Base-by-base conservation (phyloP, 2,329 filamentous ascomycete species). In the Neonectria neomacrospora region DNA sequence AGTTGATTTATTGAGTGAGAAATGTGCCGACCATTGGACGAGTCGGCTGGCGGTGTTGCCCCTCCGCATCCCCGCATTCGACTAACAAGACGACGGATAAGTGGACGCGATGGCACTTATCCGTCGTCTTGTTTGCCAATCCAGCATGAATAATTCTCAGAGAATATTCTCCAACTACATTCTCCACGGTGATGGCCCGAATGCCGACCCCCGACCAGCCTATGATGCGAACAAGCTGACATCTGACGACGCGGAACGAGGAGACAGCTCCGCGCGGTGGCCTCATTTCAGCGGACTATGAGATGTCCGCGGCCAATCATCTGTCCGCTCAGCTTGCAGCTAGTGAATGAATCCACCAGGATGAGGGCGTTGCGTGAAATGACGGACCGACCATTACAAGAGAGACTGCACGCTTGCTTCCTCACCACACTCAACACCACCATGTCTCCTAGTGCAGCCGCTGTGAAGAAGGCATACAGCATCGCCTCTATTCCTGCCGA, bases 401-500 rank as follows among this genome's bases (percentile, higher is more conserved):
- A 44, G n/a, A 42, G 26, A 55, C 32, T 55, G 42, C 34, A 45
- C 54, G 48, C 18, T 45, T 42, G 26, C 48, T 55, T 58, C 59
- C 30, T 57, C 58, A 54, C 28, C 53, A 41, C 58, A 48, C 37
- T 22, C 39, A 28, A 37, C n/a, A 45, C 22, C 58, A 62, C 10
- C 41, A 73, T 73, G 71, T 73, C 72, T 63, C 69, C 70, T 20
- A 68, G 66, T 30, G 69, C 69, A 32, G 52, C 64, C 20, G 45
- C 51, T 16, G 41, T 56, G 44, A 74, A 67, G 52, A 79, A 77
- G 56, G 70, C 78, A 16, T 85, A 86, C 73, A 81, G 79, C 69
- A 85, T 89, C 66, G 84, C 87, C 61, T 84, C 86, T 23, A 88
- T 90, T 64, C 85, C 88, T 8, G 86, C 86, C 14, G 87, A 90